Evolutionary conservation across 2,329 filamentous ascomycete species (phyloP), one percentile per base, ranked within the genome.

Genomic region (Huntiella abstrusa): DNA sequence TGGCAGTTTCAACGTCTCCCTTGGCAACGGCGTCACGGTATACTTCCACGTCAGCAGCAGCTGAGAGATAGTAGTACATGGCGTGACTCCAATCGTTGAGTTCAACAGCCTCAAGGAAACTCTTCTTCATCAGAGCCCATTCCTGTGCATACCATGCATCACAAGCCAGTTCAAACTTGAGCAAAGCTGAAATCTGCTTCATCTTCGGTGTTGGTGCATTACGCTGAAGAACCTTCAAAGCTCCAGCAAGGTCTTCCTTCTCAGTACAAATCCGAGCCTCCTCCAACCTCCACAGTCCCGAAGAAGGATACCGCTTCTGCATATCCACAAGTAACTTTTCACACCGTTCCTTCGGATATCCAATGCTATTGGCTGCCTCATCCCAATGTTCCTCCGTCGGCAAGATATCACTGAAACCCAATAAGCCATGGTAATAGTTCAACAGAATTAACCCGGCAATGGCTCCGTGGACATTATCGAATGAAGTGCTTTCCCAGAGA

Each of bases 11-110:
- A 41, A 66, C 56, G 32, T 52, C 52, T 10, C 53, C 51, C 19
- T 49, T 42, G 41, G 33, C 45, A 39, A 68, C 59, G 1, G 67
- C 67, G 45, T 76, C 66, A 7, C 91, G 76, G 61, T 95, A 96
- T 4, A 85, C 67, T 55, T 91, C 84, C 1, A 96, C 62, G 53
- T 92, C 78, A 1, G 81, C 79, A 10, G 73, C 71, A 5, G 79
- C 91, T 1, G 83, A 81, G 52, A 93, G 81, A 62, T 87, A 96
- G 58, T 85, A 85, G 63, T 98, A 96, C 45, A 96, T 60, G 0
- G 80, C 77, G 45, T 86, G 85, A 47, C 80, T 87, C 91, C 91
- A 96, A 54, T 83, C 83, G 61, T 94, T 95, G 47, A 91, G 69
- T 46, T 83, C 77, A 8, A 83, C 66, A 53, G 83, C 87, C 52